Base-by-base conservation (phyloP, 768 basidiomycete genomes). In the Daedalea quercina region DNA sequence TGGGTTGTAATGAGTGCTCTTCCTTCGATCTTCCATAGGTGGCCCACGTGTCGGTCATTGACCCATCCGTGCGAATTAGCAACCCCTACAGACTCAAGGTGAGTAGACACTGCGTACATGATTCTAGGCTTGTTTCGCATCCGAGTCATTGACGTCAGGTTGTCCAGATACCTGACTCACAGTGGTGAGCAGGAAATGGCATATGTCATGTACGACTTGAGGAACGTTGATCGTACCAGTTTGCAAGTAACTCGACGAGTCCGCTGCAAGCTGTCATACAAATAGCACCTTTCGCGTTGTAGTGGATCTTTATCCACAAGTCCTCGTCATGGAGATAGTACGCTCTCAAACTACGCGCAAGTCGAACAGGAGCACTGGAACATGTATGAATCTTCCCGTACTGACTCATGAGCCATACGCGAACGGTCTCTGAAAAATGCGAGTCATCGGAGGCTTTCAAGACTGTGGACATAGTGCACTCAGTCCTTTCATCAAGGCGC, bases 211-310 rank as follows among this genome's bases (percentile, higher is more conserved):
- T 3, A 1, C 35, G 43, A 2, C 34, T 13, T n/a, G n/a, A n/a
- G n/a, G n/a, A n/a, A 26, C 24, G 24, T 1, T 9, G 33, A 19
- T 19, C 12, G 28, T n/a, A 84, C 87, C 87, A 90, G 64, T 83
- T 87, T 1, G 76, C 85, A 0, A 85, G 84, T 52, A 88, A 82
- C 60, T 79, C 73, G 3, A 80, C 78, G 22, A 82, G 63, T 0
- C 82, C 82, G 0, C 47, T 67, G 65, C 9, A 89, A 74, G 87
- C 87, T 60, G 84, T 78, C 87, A 89, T 90, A 87, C 87, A 90
- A 0, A 73, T 72, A 50, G 73, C 63, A 1, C 87, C 85, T 19
- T 75, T 60, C 11, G 76, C 72, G 0, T 68, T 60, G 63, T 86
- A 86, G 59, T 86, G 71, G 52, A 90, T 87, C 64, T 85, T 85